Base-by-base conservation (phyloP, 352 stramenopile species). In the Globisporangium nodosum region DNA sequence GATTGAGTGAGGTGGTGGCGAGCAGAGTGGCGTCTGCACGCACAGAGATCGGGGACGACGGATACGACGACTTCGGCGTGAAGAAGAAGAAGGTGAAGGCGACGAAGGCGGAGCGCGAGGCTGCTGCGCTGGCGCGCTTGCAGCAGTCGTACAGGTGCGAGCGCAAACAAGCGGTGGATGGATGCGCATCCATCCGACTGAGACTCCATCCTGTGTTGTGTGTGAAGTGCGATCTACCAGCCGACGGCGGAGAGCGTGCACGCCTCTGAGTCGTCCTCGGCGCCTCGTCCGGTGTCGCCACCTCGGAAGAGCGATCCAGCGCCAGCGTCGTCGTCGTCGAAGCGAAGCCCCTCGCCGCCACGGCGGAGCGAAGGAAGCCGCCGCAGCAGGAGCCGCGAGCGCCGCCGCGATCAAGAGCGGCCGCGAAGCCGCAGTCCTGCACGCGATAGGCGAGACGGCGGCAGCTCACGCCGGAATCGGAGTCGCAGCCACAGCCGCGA, bases 51-150 rank as follows among this genome's bases (percentile, higher is more conserved):
- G 85, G 71, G 7, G 83, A 94, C 60, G 85, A 94, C 60, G 85
- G 85, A 46, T 94, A 94, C 69, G 85, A 94, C 58, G 85, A 94
- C 61, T 94, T 94, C 66, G 85, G 83, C 35, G 63, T 90, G 61
- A 90, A 76, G 69, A 93, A 90, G 60, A 90, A 90, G 72, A 85
- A 71, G 63, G 74, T 75, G 16, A 90, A 84, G 64, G 77, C 76
- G 3, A 85, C 78, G 3, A 88, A 90, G 56, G 74, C 82, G 9
- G 82, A 94, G 55, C 77, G 82, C 7, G 85, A 94, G 60, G 85
- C 82, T 16, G 85, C 85, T n/a, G 85, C 85, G 33, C 74, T 94
- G 12, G 82, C 82, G 56, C 77, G 85, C 31, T 53, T 94, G 46
- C 80, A 90, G 58, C 80, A 92, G 40, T 88, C 80, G 12, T 94